Evolutionary conservation across 345 rosid species (phyloP).

Genomic region (Draba incana): DNA sequence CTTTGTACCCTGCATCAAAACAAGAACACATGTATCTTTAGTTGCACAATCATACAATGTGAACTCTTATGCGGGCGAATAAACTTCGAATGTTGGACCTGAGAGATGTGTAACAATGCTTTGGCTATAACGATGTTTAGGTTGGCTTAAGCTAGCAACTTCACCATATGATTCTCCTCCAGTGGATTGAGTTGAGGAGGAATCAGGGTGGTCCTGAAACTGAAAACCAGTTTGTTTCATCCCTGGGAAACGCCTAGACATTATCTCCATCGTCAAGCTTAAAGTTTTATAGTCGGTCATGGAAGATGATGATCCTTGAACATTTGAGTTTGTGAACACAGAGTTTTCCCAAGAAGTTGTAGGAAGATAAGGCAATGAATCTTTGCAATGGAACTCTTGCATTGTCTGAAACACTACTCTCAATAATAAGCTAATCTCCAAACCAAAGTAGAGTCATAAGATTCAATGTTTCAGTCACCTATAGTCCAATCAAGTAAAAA

Average conservation of each 20-base stretch:
- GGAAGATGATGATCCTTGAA: slow-evolving; percentile 27
- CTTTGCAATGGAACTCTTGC: slow-evolving; percentile 33
- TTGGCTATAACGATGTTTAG: slow-evolving; percentile 29
- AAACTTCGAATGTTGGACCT: slow-evolving; percentile 15
- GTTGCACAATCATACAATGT: background rate
- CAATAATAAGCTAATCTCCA: slow-evolving; percentile 14
- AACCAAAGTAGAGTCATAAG: slow-evolving; percentile 1
- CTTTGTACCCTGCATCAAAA: slow-evolving; percentile 47
- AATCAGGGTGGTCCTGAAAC: slow-evolving; percentile 51
- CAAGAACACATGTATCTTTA: slow-evolving; percentile 12
- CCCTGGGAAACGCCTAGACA: slow-evolving; percentile 36
- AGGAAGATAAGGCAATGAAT: slow-evolving; percentile 5
- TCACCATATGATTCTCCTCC: slow-evolving; percentile 54
- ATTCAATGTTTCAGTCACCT: background rate
- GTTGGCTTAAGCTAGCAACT: slow-evolving; percentile 51
- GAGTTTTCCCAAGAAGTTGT: slow-evolving; percentile 29
- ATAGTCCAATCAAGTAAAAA: slow-evolving; percentile 1
- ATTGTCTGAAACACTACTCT: too few relatives aligned
- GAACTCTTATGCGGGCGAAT: background rate
- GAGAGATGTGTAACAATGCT: slow-evolving; percentile 23
- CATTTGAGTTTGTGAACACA: slow-evolving; percentile 22
- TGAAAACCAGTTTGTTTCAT: slow-evolving; percentile 49
- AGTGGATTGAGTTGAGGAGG: slow-evolving; percentile 67
- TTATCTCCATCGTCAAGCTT: slow-evolving; percentile 29
- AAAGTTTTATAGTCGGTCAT: slow-evolving; percentile 19